Percentiles rank a stretch among this genome's conserved stretches.
These are phyloP conservation scores for Gossypium ekmanianum DNA, from an alignment of 345 rosid species.

Conservation along the genomic window DNA sequence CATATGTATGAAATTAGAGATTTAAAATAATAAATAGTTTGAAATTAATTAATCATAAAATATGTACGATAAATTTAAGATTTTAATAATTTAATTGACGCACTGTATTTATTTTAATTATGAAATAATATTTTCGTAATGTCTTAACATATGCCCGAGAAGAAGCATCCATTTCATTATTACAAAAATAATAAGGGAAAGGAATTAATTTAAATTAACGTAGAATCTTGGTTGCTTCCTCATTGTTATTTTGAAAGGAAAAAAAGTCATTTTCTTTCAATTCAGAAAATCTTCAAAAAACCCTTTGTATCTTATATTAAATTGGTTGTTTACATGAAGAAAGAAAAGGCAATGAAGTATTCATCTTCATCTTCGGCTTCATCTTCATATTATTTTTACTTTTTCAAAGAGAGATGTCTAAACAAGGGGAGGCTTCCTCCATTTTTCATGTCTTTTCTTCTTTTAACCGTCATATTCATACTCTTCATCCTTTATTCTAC, in stretches of 20 bases:
- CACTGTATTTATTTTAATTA: too few species aligned
- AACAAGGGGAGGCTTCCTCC: slow-evolving; percentile 35
- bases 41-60: too few species aligned
- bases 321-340: neutral
- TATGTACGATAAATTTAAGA: too few species aligned
- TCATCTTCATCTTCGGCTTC: slow-evolving; percentile 8
- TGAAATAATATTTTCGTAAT: too few species aligned
- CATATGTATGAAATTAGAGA: rapidly evolving
- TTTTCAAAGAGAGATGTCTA: slow-evolving; percentile 26
- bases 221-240: neutral
- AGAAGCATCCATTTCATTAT: too few species aligned
- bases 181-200: neutral
- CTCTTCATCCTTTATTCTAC: slow-evolving; percentile 51
- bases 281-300: neutral
- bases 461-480: slow-evolving; percentile 47
- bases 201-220: neutral
- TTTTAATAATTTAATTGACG: too few species aligned
- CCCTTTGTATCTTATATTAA: neutral
- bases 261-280: neutral
- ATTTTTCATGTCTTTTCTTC: slow-evolving; percentile 41
- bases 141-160: too few species aligned
- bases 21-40: too few species aligned
- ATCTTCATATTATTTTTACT: neutral
- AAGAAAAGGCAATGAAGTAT: slow-evolving; percentile 23
- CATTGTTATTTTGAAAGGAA: neutral